Percentiles rank a stretch among this genome's conserved stretches.
Evolutionary conservation across 1,139 yeast species (phyloP).

Genomic region (Suhomyces bolitotheri): DNA sequence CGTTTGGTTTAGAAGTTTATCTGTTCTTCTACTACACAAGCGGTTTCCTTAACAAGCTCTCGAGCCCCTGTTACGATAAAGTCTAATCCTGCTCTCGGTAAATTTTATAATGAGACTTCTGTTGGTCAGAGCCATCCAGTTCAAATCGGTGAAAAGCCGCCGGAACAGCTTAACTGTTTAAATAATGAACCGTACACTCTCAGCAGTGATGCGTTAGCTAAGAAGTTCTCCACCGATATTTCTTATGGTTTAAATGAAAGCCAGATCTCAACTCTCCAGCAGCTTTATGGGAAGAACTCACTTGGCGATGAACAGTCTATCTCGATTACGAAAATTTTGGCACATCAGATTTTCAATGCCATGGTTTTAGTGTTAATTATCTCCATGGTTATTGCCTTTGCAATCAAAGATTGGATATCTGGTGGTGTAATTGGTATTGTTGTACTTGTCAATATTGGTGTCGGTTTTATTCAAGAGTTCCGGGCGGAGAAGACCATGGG

Average conservation of each 20-base stretch:
- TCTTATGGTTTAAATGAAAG: slow-evolving; percentile 48
- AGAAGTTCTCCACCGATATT: slow-evolving; percentile 38
- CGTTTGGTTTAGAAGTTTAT: no score
- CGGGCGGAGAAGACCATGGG: slow-evolving; percentile 84
- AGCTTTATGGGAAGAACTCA: slow-evolving; percentile 55
- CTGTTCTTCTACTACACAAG: no score
- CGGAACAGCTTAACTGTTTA: slow-evolving; percentile 3
- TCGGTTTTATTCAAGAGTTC: slow-evolving; percentile 71
- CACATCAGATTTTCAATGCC: slow-evolving; percentile 76
- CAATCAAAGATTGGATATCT: slow-evolving; percentile 76
- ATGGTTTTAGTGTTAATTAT: slow-evolving; percentile 75
- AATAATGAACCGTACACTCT: slow-evolving; percentile 35
- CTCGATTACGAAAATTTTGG: slow-evolving; percentile 56
- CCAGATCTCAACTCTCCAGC: slow-evolving; percentile 30
- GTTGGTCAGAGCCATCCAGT: slow-evolving; percentile 19
- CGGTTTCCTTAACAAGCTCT: no score
- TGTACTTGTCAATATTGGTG: slow-evolving; percentile 61
- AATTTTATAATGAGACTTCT: slow-evolving; percentile 16
- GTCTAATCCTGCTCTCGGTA: slow-evolving; percentile 7
- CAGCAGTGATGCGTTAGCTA: slow-evolving; percentile 34
- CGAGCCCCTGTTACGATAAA: slow-evolving; percentile 10
- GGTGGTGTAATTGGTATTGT: slow-evolving; percentile 83
- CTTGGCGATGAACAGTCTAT: slow-evolving; percentile 63
- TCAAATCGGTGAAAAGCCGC: slow-evolving; percentile 22
- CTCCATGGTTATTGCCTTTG: slow-evolving; percentile 74